These are phyloP conservation scores for Botrytis byssoidea DNA, from an alignment of 2,329 filamentous ascomycete genomes.

Conservation along the genomic window DNA sequence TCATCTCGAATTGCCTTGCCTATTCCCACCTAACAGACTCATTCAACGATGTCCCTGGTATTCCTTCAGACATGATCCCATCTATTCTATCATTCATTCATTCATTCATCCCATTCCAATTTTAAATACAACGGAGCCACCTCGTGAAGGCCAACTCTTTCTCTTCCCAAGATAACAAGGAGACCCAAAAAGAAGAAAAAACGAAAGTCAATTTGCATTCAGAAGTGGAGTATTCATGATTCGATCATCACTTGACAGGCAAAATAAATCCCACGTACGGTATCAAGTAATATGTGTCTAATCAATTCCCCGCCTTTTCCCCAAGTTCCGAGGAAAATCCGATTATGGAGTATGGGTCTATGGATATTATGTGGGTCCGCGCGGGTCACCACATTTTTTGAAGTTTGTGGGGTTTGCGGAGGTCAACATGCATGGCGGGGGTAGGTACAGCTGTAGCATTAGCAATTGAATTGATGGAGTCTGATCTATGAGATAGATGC, in stretches of 20 bases:
- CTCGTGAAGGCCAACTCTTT: not conserved
- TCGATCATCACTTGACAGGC: not conserved
- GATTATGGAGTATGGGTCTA: no score
- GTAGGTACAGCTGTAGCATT: not conserved
- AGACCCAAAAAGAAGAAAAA: not conserved
- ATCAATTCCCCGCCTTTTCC: slow-evolving; percentile 1
- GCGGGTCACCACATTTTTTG: not conserved
- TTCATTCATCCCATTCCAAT: not conserved
- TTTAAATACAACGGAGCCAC: not conserved
- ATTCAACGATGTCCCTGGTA: not conserved
- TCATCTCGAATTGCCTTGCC: not conserved
- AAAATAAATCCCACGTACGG: not conserved
- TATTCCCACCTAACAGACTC: not conserved
- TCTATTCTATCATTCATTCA: not conserved
- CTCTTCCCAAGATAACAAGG: not conserved
- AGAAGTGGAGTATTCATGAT: not conserved
- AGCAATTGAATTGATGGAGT: not conserved
- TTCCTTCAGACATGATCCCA: not conserved
- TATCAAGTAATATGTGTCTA: not conserved
- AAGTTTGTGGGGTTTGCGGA: not conserved
- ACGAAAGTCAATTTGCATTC: not conserved
- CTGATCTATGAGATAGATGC: not conserved
- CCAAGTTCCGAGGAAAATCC: slow-evolving; percentile 1
- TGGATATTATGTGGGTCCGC: not conserved
- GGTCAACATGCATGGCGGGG: not conserved